A percentile compares a stretch with the other conserved stretches of the same genome.
Conservation (phyloP, 2,329 filamentous ascomycete genomes). For the Zymoseptoria passerinii region DNA sequence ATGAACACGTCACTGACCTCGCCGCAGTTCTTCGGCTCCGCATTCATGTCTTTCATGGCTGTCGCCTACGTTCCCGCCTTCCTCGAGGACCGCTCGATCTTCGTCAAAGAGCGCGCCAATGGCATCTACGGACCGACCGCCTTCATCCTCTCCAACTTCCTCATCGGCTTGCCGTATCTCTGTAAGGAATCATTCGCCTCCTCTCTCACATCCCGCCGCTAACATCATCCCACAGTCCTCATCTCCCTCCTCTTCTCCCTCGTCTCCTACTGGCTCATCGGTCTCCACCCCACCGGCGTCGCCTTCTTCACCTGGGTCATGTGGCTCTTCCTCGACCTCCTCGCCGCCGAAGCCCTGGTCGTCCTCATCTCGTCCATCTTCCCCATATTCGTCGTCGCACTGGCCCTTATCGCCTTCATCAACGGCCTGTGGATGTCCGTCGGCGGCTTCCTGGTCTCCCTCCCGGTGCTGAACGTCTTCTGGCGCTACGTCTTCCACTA, state of each 20-base stretch:
- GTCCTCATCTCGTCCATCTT: slow-evolving; percentile 66
- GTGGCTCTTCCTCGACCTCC: slow-evolving; percentile 76
- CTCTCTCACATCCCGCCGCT: neutral
- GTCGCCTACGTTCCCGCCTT: slow-evolving; percentile 78
- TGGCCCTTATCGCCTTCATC: slow-evolving; percentile 73
- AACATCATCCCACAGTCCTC: slow-evolving; percentile 40
- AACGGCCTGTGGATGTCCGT: slow-evolving; percentile 85
- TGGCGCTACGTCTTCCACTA: slow-evolving; percentile 85
- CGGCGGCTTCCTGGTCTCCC: slow-evolving; percentile 70
- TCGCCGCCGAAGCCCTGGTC: slow-evolving; percentile 74
- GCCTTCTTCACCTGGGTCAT: slow-evolving; percentile 72
- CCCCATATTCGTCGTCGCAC: slow-evolving; percentile 69
- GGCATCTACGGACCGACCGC: slow-evolving; percentile 68
- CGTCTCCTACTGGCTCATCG: slow-evolving; percentile 69
- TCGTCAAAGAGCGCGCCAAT: slow-evolving; percentile 70
- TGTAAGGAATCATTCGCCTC: slow-evolving; percentile 28
- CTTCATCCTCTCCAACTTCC: slow-evolving; percentile 70
- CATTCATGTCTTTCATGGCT: slow-evolving; percentile 48
- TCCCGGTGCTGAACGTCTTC: slow-evolving; percentile 66
- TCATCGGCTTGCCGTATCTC: slow-evolving; percentile 73
- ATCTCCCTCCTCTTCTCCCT: slow-evolving; percentile 68
- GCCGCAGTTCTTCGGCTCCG: slow-evolving; percentile 40
- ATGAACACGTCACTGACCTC: slow-evolving; percentile 2
- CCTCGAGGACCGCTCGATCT: slow-evolving; percentile 67
- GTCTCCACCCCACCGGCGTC: slow-evolving; percentile 55